Percentiles rank a stretch among this genome's conserved stretches.
Evolutionary conservation across 2,329 filamentous ascomycete species (phyloP).

Genomic region (Emericellopsis atlantica): DNA sequence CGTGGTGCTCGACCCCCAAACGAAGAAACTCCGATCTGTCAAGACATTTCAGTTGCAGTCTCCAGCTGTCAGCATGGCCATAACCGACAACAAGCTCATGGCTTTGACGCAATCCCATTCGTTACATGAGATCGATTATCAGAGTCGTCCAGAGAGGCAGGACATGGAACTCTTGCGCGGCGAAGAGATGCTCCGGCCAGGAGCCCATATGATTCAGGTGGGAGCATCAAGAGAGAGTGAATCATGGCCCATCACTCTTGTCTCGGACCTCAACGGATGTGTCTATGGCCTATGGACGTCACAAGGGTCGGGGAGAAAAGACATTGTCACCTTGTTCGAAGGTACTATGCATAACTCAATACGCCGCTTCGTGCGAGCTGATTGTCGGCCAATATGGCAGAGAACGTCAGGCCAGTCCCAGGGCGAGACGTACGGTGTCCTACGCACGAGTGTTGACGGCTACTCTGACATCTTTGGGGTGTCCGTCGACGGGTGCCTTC

Average conservation of each 20-base stretch:
- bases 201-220: constrained; percentile 33
- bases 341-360: constrained; percentile 43
- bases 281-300: constrained; percentile 39
- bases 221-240: constrained; percentile 15
- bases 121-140: constrained; percentile 39
- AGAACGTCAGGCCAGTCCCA: constrained; percentile 21
- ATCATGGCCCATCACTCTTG: constrained; percentile 27
- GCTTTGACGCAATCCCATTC: constrained; percentile 43
- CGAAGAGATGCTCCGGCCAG: constrained; percentile 29
- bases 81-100: constrained; percentile 33
- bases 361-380: constrained; percentile 38
- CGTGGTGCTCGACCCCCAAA: constrained; percentile 35
- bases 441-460: constrained; percentile 25
- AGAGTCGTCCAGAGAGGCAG: constrained; percentile 17
- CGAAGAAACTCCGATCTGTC: constrained; percentile 36
- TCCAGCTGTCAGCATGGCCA: constrained; percentile 33
- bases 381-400: constrained; percentile 40
- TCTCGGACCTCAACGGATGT: constrained; percentile 32
- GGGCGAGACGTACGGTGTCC: constrained; percentile 8
- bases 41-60: constrained; percentile 38
- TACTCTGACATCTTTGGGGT: constrained; percentile 48
- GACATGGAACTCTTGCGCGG: constrained; percentile 28
- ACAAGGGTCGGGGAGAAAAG: constrained; percentile 21
- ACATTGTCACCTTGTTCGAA: constrained; percentile 38
- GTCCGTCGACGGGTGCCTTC: constrained; percentile 56